Evolutionary conservation across 2,329 filamentous ascomycete species (phyloP).

Genomic region (Coniochaeta sp.): DNA sequence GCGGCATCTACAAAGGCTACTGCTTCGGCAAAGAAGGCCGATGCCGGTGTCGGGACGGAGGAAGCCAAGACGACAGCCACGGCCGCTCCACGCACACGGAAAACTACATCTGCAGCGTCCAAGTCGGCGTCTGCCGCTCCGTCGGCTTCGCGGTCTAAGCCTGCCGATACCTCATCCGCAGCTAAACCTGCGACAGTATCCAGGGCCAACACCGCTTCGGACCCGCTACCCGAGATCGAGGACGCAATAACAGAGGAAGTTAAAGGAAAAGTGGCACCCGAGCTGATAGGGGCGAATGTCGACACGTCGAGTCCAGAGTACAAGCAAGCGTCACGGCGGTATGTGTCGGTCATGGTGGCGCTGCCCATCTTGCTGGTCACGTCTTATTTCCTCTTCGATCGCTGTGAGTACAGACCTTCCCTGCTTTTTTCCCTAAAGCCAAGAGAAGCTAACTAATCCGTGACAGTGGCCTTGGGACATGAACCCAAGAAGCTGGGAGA

Average conservation of each 20-base stretch:
- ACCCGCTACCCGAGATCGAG: not conserved
- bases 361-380: conserved; percentile 47
- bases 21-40: not conserved
- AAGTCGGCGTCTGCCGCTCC: not conserved
- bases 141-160: not conserved
- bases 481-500: not conserved
- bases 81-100: not conserved
- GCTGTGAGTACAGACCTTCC: conserved; percentile 27
- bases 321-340: conserved; percentile 35
- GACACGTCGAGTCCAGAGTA: conserved; percentile 31
- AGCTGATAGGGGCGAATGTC: conserved; percentile 5
- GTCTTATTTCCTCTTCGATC: conserved; percentile 45
- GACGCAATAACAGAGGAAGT: not conserved
- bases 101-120: not conserved
- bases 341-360: conserved; percentile 39
- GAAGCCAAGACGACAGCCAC: not conserved
- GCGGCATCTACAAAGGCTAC: conserved; percentile 5
- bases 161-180: not conserved
- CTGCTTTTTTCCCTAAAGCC: not conserved
- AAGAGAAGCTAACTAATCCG: not conserved
- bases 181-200: not conserved
- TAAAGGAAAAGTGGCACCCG: not conserved
- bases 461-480: not conserved
- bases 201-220: not conserved
- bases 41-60: not conserved